A percentile compares a stretch with the other conserved stretches of the same genome.
phyloP scores from a whole-genome alignment of 2,329 filamentous ascomycete genomes.

The Exophiala viscosa region DNA sequence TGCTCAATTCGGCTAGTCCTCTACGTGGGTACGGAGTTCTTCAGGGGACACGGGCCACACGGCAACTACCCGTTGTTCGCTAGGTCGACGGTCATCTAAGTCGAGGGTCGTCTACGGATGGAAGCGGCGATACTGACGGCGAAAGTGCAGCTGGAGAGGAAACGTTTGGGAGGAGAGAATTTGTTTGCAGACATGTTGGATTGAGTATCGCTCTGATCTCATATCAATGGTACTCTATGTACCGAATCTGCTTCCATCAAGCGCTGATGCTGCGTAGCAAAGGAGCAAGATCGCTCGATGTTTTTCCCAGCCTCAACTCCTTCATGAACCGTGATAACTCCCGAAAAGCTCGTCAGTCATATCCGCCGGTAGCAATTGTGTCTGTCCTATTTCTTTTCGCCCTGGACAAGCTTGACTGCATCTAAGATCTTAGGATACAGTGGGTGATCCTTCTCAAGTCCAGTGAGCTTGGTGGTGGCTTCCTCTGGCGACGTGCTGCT shows the following conservation, averaged over 20 bases:
- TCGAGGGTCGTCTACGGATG: no score
- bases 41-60: no score
- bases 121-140: no score
- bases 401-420: conserved; percentile 79
- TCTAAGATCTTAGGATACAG: conserved; percentile 72
- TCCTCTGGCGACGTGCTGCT: conserved; percentile 67
- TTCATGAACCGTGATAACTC: background rate
- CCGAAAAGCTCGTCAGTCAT: background rate
- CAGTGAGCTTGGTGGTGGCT: conserved; percentile 76
- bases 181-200: background rate
- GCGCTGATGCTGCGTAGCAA: background rate
- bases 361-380: background rate
- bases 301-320: background rate
- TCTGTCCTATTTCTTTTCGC: conserved; percentile 36
- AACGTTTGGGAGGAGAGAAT: no score
- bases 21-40: no score
- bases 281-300: background rate
- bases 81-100: no score
- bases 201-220: background rate
- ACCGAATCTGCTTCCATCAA: background rate
- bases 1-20: no score
- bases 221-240: background rate
- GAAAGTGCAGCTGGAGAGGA: no score
- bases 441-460: conserved; percentile 71
- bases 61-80: no score